Evolutionary conservation across 83 land plant genomes (phyloP).

Genomic region (Isoetes engelmannii): DNA sequence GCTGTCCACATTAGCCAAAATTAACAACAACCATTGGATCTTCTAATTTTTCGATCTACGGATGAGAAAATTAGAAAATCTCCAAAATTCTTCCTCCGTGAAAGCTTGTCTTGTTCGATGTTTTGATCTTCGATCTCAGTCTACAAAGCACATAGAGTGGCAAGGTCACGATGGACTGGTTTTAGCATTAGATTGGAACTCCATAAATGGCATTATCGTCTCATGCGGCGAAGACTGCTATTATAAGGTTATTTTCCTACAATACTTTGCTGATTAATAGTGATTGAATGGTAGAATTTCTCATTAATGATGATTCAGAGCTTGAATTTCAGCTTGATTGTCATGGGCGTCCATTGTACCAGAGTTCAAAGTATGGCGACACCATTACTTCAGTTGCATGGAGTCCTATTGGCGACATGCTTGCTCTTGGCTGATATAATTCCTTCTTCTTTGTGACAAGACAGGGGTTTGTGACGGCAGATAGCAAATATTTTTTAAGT

Average conservation of each 20-base stretch:
- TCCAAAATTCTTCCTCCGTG: no score
- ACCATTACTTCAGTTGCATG: slow-evolving; percentile 28
- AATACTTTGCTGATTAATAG: not conserved
- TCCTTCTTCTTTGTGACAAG: slow-evolving; percentile 33
- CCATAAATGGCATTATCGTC: slow-evolving; percentile 18
- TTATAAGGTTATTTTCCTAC: slow-evolving; percentile 26
- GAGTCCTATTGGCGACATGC: slow-evolving; percentile 38
- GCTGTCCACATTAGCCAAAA: no score
- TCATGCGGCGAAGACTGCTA: slow-evolving; percentile 31
- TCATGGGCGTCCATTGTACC: slow-evolving; percentile 29
- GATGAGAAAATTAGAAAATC: no score
- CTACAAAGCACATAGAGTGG: slow-evolving; percentile 26
- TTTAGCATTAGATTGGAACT: slow-evolving; percentile 35
- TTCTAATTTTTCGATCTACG: no score
- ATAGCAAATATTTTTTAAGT: no score
- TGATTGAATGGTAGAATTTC: not conserved
- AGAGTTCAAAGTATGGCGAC: slow-evolving; percentile 13
- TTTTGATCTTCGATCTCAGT: no score
- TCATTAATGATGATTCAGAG: not conserved
- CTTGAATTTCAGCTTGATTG: slow-evolving; percentile 26
- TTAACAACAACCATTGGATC: no score
- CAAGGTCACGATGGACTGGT: slow-evolving; percentile 29
- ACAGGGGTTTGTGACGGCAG: slow-evolving; percentile 25
- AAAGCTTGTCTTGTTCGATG: no score
- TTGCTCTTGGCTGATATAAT: slow-evolving; percentile 28